Base-by-base conservation (phyloP, 1,284 basidiomycete species). In the Heliocybe sulcata region DNA sequence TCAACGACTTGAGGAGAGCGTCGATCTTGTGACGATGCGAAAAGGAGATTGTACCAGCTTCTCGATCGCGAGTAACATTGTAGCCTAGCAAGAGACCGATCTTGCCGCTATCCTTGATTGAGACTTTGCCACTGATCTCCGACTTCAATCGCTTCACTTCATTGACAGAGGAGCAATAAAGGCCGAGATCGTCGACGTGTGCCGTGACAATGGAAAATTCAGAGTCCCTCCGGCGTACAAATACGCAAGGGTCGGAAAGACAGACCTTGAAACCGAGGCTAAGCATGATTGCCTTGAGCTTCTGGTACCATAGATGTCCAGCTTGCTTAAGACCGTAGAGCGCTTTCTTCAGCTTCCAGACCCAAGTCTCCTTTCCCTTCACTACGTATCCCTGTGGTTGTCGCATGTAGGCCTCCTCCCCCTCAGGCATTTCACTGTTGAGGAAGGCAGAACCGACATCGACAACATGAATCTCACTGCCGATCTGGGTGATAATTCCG, bases 281-380 rank as follows among this genome's bases (percentile, higher is more conserved):
- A 19, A 20, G 19, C 45, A 47, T 20, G 23, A 25, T 25, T 10
- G 45, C 9, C 23, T 47, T 9, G 11, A 47, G 45, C 45, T 47
- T 47, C 45, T 47, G 49, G 57, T 68, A 59, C 68, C 68, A 71
- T 10, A 53, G 23, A 14, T 58, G 56, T 2, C 63, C 61, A 19
- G 63, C 60, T 57, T 71, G 67, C 61, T 67, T 67, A 1, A 68
- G 60, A 10, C 68, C 68, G 53, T 67, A 66, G 14, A 69, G 53
- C 0, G 59, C 53, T 55, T 63, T 61, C 35, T 12, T 26, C 11
- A 68, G 58, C 1, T 25, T 51, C 11, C 38, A 56, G 6, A 65
- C 63, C 3, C 35, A 45, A 1, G 16, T 20, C 22, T 23, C 27
- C 52, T 42, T 16, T 9, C 22, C 38, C 11, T 22, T 23, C 10